Evolutionary conservation across 371 early-diverging fungal species (phyloP).

Genomic region (Mucor mucedo): DNA sequence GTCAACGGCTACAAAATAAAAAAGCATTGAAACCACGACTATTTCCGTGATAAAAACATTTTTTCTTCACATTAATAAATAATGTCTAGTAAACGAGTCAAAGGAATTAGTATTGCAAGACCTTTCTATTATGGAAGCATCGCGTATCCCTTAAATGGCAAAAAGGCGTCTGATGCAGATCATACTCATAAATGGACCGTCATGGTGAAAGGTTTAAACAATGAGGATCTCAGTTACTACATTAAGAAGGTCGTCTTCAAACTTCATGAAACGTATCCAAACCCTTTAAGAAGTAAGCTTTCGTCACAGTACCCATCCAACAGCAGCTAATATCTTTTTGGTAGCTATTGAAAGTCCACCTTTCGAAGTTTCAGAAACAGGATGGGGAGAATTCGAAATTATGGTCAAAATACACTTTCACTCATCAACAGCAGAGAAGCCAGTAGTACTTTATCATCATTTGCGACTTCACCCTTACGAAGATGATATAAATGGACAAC

Average conservation of each 20-base stretch:
- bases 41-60: not conserved
- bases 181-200: constrained; percentile 90
- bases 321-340: constrained; percentile 1
- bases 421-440: constrained; percentile 78
- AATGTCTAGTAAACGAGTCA: constrained; percentile 54
- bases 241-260: constrained; percentile 93
- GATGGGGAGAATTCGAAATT: constrained; percentile 99
- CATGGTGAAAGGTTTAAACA: constrained; percentile 85
- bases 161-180: constrained; percentile 68
- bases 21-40: not conserved
- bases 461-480: constrained; percentile 82
- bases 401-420: constrained; percentile 89
- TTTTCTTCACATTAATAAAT: not conserved
- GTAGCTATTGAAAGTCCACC: constrained; percentile 82
- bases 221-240: constrained; percentile 83
- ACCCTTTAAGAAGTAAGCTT: constrained; percentile 76
- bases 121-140: constrained; percentile 82
- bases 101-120: constrained; percentile 73
- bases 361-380: constrained; percentile 93
- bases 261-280: constrained; percentile 95
- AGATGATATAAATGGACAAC: constrained; percentile 64
- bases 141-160: constrained; percentile 69
- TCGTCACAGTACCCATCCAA: not conserved
- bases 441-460: constrained; percentile 83
- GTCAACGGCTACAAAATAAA: constrained; percentile 9